These are phyloP conservation scores for Paraconiothyrium brasiliense DNA, from an alignment of 2,329 filamentous ascomycete species.

Conservation along the genomic window DNA sequence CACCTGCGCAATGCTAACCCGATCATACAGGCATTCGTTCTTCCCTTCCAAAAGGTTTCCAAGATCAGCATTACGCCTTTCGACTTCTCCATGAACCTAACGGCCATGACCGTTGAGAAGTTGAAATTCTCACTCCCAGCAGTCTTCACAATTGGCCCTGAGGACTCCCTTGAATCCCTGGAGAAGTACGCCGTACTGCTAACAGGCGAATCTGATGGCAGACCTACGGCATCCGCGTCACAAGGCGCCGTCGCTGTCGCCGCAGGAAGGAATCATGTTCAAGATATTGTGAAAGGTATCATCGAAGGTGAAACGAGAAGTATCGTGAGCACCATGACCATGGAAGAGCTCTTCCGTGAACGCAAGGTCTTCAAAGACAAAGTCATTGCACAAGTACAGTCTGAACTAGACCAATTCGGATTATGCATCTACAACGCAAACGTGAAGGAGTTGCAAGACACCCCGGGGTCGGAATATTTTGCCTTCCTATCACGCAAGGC, in stretches of 20 bases:
- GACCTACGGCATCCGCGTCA: constrained; percentile 41
- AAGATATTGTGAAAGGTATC: constrained; percentile 87
- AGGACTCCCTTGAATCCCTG: constrained; percentile 74
- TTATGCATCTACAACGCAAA: constrained; percentile 75
- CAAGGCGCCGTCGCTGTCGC: constrained; percentile 53
- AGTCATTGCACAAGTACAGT: constrained; percentile 71
- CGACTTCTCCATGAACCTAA: constrained; percentile 83
- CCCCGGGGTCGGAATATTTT: constrained; percentile 83
- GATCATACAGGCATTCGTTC: constrained; percentile 42
- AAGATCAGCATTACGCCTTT: constrained; percentile 73
- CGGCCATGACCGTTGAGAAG: constrained; percentile 91
- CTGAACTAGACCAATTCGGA: constrained; percentile 82
- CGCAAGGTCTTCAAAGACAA: constrained; percentile 79
- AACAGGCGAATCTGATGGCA: constrained; percentile 67
- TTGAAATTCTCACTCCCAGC: constrained; percentile 83
- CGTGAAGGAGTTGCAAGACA: constrained; percentile 87
- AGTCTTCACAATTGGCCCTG: constrained; percentile 85
- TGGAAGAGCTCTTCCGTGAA: constrained; percentile 88
- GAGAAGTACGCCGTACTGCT: constrained; percentile 85
- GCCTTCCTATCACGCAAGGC: constrained; percentile 82
- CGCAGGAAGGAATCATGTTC: constrained; percentile 71
- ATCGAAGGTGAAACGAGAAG: constrained; percentile 89
- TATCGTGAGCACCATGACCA: constrained; percentile 87
- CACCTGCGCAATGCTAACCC: background rate
- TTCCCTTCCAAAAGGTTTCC: constrained; percentile 51